These are phyloP conservation scores for Royoungia palumana DNA, from an alignment of 768 basidiomycete genomes.

Conservation along the genomic window DNA sequence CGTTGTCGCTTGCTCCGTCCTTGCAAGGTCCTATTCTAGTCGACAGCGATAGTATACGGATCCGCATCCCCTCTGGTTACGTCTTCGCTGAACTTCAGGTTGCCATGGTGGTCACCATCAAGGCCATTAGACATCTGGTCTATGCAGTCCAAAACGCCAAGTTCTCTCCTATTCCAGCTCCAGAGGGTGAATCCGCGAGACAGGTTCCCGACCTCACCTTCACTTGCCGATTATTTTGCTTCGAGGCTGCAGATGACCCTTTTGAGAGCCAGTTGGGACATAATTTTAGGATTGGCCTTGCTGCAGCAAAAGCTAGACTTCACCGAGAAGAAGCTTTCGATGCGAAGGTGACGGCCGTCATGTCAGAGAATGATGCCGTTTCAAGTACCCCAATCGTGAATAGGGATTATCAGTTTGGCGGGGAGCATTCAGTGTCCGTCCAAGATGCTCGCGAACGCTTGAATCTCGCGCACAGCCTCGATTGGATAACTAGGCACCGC, in stretches of 20 bases:
- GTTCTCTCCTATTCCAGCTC: constrained; percentile 55
- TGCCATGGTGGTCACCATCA: constrained; percentile 64
- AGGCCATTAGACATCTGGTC: constrained; percentile 68
- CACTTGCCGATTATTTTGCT: constrained; percentile 53
- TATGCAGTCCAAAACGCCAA: constrained; percentile 50
- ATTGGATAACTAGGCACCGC: constrained; percentile 64
- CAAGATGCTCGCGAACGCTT: constrained; percentile 70
- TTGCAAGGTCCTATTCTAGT: constrained; percentile 44
- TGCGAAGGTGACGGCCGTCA: constrained; percentile 71
- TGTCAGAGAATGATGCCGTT: constrained; percentile 27
- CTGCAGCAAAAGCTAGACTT: constrained; percentile 65
- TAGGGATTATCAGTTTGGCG: constrained; percentile 60
- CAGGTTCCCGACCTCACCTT: constrained; percentile 60
- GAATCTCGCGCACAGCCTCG: constrained; percentile 62
- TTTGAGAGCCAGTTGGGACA: constrained; percentile 76
- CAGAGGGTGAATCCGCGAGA: constrained; percentile 73
- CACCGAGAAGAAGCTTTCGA: constrained; percentile 79
- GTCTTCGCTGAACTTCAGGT: constrained; percentile 72
- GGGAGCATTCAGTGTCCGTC: constrained; percentile 63
- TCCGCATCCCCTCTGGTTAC: constrained; percentile 82
- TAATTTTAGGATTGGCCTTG: constrained; percentile 68
- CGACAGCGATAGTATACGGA: constrained; percentile 58
- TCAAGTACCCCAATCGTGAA: constrained; percentile 36
- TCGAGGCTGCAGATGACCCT: constrained; percentile 82
- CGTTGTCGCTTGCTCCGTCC: constrained; percentile 33